Percentiles rank a stretch among this genome's conserved stretches.
These are phyloP conservation scores for Acanthamoeba sp. DNA, from an alignment of 208 protist genomes.

Conservation along the genomic window DNA sequence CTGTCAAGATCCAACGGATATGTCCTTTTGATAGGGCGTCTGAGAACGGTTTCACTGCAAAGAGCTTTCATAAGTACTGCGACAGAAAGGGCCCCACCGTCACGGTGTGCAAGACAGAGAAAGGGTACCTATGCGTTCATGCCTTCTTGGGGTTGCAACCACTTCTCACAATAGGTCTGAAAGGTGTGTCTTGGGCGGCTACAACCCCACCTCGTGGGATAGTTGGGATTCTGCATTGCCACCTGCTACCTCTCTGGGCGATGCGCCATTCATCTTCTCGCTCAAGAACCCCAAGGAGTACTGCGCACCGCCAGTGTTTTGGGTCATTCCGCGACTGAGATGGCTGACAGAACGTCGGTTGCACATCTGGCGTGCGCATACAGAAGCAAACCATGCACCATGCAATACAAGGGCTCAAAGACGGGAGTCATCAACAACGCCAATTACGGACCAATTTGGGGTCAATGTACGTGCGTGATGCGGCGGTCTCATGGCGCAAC, in stretches of 20 bases:
- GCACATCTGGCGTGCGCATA: too few species aligned
- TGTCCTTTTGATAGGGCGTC: not conserved
- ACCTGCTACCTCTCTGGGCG: too few species aligned
- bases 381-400: not conserved
- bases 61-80: not conserved
- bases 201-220: not conserved
- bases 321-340: too few species aligned
- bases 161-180: too few species aligned
- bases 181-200: not conserved
- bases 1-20: too few species aligned
- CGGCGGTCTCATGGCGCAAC: too few species aligned
- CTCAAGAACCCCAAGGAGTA: not conserved
- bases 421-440: not conserved
- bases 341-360: too few species aligned
- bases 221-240: not conserved
- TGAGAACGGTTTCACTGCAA: not conserved
- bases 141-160: too few species aligned
- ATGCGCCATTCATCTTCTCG: not conserved
- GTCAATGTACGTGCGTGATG: not conserved
- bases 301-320: too few species aligned
- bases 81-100: not conserved
- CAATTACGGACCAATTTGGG: not conserved
- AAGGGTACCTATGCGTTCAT: not conserved
- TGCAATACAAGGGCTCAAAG: not conserved
- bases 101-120: not conserved